phyloP scores from a whole-genome alignment of 495 filamentous ascomycete species.

The Achaetomiella virescens region DNA sequence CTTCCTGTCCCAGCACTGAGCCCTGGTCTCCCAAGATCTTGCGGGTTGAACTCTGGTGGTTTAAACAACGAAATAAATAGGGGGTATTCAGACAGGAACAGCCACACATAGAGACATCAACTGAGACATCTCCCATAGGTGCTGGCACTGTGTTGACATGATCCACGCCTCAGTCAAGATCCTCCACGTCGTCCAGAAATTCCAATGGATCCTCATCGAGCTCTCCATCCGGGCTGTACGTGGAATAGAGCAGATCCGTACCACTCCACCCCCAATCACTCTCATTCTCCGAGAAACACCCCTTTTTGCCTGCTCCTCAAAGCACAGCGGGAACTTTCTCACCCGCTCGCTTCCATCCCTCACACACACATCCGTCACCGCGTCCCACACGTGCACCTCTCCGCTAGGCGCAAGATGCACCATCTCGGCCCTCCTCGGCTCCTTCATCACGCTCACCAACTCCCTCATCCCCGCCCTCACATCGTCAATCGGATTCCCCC shows the following conservation, averaged over 20 bases:
- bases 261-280: neutral
- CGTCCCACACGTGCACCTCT: conserved; percentile 20
- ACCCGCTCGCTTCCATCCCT: conserved; percentile 1
- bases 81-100: too few species aligned
- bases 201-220: neutral
- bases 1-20: too few species aligned
- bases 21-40: too few species aligned
- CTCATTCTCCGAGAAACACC: neutral
- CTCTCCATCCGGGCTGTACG: neutral
- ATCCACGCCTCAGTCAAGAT: neutral
- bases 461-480: conserved; percentile 6
- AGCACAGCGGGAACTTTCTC: neutral
- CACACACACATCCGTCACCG: conserved; percentile 9
- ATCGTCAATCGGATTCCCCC: conserved; percentile 8
- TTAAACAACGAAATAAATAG: too few species aligned
- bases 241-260: neutral
- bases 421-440: conserved; percentile 12
- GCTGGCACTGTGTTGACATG: too few species aligned
- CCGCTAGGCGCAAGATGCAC: conserved; percentile 14
- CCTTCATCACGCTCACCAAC: conserved; percentile 7
- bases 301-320: neutral
- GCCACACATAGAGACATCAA: too few species aligned
- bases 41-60: too few species aligned
- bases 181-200: neutral
- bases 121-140: too few species aligned